Conservation (phyloP, 371 early-diverging fungal genomes). For the Syncephalastrum monosporum region DNA sequence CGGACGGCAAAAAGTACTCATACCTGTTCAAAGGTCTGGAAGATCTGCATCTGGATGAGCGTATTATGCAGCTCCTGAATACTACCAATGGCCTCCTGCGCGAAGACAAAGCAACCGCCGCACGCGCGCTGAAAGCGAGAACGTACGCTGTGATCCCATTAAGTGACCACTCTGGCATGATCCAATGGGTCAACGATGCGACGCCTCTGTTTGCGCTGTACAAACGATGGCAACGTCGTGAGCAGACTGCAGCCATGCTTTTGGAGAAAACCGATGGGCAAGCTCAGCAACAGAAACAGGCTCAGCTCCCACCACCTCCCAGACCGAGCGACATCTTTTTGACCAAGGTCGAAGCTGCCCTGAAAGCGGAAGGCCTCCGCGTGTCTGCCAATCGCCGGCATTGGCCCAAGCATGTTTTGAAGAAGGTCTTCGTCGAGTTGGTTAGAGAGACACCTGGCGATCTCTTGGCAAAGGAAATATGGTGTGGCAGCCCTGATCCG, state of each 20-base stretch:
- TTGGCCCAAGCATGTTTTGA: constrained; percentile 67
- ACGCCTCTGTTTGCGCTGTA: constrained; percentile 62
- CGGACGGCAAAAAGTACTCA: constrained; percentile 75
- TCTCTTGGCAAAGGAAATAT: constrained; percentile 60
- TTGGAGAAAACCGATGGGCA: constrained; percentile 5
- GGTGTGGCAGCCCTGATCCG: constrained; percentile 54
- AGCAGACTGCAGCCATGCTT: constrained; percentile 40
- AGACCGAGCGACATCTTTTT: constrained; percentile 48
- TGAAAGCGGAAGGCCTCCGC: constrained; percentile 50
- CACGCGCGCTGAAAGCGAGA: constrained; percentile 61
- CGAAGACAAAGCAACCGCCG: constrained; percentile 51
- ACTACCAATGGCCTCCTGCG: constrained; percentile 72
- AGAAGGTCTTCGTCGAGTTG: constrained; percentile 61
- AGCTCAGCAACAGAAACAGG: constrained; percentile 18
- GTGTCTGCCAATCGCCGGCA: constrained; percentile 53
- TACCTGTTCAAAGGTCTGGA: constrained; percentile 90
- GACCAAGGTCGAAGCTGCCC: constrained; percentile 32
- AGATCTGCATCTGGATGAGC: constrained; percentile 91
- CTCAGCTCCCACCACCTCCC: constrained; percentile 16
- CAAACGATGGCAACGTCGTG: constrained; percentile 58
- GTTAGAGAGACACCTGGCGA: constrained; percentile 65
- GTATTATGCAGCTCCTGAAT: constrained; percentile 82
- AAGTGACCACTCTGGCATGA: constrained; percentile 91
- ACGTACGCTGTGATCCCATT: constrained; percentile 96
- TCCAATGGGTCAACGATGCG: constrained; percentile 95